Evolutionary conservation across 2,329 filamentous ascomycete species (phyloP).

Genomic region (Trichoderma koningii): DNA sequence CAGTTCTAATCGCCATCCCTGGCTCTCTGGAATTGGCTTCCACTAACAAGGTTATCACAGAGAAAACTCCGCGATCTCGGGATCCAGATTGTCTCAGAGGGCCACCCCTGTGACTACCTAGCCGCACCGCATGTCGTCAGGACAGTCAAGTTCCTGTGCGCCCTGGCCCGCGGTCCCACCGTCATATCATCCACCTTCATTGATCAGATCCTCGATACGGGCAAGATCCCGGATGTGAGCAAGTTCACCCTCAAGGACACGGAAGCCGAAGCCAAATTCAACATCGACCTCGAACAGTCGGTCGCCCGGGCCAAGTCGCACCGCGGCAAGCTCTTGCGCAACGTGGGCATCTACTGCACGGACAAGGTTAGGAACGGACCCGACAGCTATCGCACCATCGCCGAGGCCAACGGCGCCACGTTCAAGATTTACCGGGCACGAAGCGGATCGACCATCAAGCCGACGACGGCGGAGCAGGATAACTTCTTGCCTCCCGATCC

Average conservation of each 20-base stretch:
- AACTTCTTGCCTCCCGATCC: conserved; percentile 65
- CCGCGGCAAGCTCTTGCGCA: conserved; percentile 71
- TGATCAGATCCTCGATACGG: conserved; percentile 70
- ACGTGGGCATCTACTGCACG: conserved; percentile 82
- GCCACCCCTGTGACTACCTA: conserved; percentile 76
- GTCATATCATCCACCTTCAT: conserved; percentile 80
- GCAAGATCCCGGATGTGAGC: conserved; percentile 63
- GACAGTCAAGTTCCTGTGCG: conserved; percentile 90
- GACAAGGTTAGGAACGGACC: conserved; percentile 76
- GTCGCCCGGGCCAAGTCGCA: conserved; percentile 73
- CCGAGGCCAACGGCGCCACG: conserved; percentile 82
- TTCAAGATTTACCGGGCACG: conserved; percentile 77
- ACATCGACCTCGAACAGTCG: conserved; percentile 68
- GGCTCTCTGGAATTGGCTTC: no score
- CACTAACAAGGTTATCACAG: conserved; percentile 46
- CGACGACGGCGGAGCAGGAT: conserved; percentile 65
- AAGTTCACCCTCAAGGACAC: conserved; percentile 71
- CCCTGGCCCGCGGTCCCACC: conserved; percentile 76
- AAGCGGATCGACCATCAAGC: conserved; percentile 66
- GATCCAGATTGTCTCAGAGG: conserved; percentile 76
- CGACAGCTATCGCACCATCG: conserved; percentile 83
- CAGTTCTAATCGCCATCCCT: neutral
- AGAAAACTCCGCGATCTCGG: conserved; percentile 80
- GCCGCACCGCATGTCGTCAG: conserved; percentile 84
- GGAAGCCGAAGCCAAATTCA: conserved; percentile 70